These are phyloP conservation scores for Acanthamoeba royreba DNA, from an alignment of 208 protist genomes.

Conservation along the genomic window DNA sequence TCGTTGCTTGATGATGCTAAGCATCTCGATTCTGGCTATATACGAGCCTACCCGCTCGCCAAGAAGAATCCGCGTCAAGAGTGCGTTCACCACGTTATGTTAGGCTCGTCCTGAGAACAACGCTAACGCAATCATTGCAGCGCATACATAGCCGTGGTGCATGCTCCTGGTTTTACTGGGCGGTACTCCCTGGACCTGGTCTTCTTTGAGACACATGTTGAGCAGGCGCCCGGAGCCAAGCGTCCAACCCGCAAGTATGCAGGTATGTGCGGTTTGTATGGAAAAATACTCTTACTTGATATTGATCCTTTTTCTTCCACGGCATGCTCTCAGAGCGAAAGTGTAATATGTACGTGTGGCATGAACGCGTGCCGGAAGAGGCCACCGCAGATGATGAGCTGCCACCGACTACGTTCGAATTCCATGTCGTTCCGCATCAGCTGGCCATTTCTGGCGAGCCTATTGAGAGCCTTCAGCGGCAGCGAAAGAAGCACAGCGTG, in stretches of 20 bases:
- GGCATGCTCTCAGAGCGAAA: background rate
- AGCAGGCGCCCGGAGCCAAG: background rate
- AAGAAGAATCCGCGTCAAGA: background rate
- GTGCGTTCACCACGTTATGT: background rate
- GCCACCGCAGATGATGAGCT: background rate
- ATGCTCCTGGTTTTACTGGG: background rate
- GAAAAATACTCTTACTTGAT: background rate
- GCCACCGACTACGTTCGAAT: background rate
- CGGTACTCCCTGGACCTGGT: background rate
- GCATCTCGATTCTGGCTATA: background rate
- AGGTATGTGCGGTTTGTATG: background rate
- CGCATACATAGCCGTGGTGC: background rate
- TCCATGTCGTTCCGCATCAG: background rate
- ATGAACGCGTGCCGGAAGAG: background rate
- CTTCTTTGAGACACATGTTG: background rate
- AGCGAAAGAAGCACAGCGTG: background rate
- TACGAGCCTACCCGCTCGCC: background rate
- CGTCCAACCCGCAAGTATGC: background rate
- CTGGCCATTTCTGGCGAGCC: background rate
- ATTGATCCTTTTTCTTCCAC: background rate
- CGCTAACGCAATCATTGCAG: background rate
- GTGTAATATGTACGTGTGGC: background rate
- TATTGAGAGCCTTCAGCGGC: background rate
- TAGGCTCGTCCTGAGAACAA: background rate
- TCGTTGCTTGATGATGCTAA: background rate